Evolutionary conservation across 805 yeast genomes (phyloP).

Genomic region (Jamesozyma rosinii): DNA sequence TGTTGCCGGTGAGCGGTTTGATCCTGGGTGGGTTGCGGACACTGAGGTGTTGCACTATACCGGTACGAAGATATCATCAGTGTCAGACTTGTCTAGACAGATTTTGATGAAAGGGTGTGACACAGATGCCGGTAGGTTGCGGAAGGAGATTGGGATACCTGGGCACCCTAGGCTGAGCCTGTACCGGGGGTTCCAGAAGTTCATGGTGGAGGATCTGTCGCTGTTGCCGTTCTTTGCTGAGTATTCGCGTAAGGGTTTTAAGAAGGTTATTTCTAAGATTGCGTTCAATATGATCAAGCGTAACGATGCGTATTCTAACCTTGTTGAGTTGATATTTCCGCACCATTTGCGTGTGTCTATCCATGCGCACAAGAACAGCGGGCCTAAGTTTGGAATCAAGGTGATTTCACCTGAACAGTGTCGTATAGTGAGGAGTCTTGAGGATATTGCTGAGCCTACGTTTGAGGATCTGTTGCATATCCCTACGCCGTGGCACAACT

Average conservation of each 20-base stretch:
- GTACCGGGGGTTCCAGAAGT: constrained; percentile 49
- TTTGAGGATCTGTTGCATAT: constrained; percentile 49
- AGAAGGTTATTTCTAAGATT: constrained; percentile 42
- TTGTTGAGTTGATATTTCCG: constrained; percentile 51
- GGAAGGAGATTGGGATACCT: constrained; percentile 49
- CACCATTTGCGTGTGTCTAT: constrained; percentile 51
- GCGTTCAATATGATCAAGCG: constrained; percentile 59
- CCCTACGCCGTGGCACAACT: constrained; percentile 62
- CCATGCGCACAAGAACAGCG: constrained; percentile 51
- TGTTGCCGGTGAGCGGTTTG: constrained; percentile 19
- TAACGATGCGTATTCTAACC: constrained; percentile 56
- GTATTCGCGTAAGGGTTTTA: constrained; percentile 40
- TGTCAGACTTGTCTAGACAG: constrained; percentile 34
- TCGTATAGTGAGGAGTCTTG: constrained; percentile 38
- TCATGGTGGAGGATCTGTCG: constrained; percentile 51
- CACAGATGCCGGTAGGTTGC: constrained; percentile 52
- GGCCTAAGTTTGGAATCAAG: constrained; percentile 52
- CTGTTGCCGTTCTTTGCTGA: constrained; percentile 33
- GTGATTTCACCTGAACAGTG: constrained; percentile 39
- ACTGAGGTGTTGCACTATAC: constrained; percentile 31
- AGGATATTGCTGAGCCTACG: constrained; percentile 33
- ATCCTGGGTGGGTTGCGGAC: constrained; percentile 26
- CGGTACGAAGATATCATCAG: constrained; percentile 32
- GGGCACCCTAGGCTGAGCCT: constrained; percentile 46
- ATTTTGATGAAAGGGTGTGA: constrained; percentile 39